Evolutionary conservation across 2,329 filamentous ascomycete genomes (phyloP).

Genomic region (Diaporthe eres): DNA sequence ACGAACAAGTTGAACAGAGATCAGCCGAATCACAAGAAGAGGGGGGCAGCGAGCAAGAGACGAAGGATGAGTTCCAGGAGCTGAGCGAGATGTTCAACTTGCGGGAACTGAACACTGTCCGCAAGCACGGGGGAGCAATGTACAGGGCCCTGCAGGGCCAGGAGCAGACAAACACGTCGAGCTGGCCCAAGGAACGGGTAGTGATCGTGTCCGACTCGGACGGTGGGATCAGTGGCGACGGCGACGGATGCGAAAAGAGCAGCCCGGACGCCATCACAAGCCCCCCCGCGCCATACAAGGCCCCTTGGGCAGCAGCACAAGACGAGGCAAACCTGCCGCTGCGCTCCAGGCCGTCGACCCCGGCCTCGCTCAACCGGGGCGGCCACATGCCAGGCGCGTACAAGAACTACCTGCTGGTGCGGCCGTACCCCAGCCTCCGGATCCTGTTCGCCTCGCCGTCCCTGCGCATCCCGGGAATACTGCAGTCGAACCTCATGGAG

Average conservation of each 20-base stretch:
- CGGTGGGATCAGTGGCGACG: constrained; percentile 33
- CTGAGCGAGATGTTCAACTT: constrained; percentile 80
- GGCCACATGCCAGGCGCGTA: constrained; percentile 58
- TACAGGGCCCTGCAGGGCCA: constrained; percentile 60
- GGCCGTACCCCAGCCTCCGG: constrained; percentile 75
- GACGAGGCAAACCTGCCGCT: constrained; percentile 10
- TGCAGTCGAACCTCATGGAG: constrained; percentile 71
- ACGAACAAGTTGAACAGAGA: constrained; percentile 43
- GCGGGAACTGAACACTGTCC: constrained; percentile 74
- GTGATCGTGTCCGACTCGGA: constrained; percentile 50
- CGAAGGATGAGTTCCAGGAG: constrained; percentile 75
- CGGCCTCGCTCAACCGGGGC: constrained; percentile 40
- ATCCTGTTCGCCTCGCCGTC: constrained; percentile 79
- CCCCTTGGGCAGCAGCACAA: constrained; percentile 30
- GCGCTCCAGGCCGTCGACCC: background rate
- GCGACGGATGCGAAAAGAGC: constrained; percentile 34
- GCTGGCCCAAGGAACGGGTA: constrained; percentile 56
- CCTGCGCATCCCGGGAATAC: constrained; percentile 76
- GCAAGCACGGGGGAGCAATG: constrained; percentile 74
- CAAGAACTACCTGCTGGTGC: constrained; percentile 73
- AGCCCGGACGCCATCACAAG: constrained; percentile 36
- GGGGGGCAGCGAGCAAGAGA: constrained; percentile 23
- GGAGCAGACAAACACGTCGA: constrained; percentile 52
- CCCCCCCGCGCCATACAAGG: constrained; percentile 15
- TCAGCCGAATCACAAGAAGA: background rate